These are phyloP conservation scores for Emergomyces orientalis DNA, from an alignment of 2,329 filamentous ascomycete genomes.

Conservation along the genomic window DNA sequence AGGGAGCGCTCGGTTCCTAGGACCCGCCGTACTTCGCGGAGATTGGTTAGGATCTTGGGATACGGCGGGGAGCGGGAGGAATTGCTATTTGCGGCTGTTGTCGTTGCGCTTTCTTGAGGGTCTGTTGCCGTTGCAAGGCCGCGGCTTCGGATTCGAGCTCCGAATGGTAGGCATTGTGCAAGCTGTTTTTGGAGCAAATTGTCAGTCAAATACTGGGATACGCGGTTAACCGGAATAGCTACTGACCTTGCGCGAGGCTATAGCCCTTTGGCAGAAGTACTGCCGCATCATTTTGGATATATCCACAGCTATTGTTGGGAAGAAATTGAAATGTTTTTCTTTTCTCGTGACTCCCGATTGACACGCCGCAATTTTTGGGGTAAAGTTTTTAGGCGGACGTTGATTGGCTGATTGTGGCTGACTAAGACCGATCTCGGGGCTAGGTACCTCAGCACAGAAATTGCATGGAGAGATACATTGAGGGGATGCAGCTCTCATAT, in stretches of 20 bases:
- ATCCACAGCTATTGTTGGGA: background rate
- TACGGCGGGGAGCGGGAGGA: slow-evolving; percentile 62
- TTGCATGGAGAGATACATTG: background rate
- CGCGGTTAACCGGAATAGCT: background rate
- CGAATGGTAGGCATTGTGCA: slow-evolving; percentile 10
- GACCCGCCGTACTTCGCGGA: slow-evolving; percentile 64
- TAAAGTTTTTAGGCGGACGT: slow-evolving; percentile 7
- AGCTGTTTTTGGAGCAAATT: slow-evolving; percentile 1
- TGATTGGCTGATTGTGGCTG: slow-evolving; percentile 9
- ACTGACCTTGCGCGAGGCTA: slow-evolving; percentile 5
- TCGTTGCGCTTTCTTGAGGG: slow-evolving; percentile 1
- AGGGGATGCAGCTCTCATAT: background rate
- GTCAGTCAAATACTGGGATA: background rate
- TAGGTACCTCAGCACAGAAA: background rate
- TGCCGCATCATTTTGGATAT: slow-evolving; percentile 7
- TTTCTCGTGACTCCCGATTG: background rate
- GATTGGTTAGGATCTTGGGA: slow-evolving; percentile 66
- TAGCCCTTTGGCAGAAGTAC: slow-evolving; percentile 4
- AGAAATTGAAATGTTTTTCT: background rate
- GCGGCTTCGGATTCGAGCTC: slow-evolving; percentile 8
- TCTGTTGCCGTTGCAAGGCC: slow-evolving; percentile 15
- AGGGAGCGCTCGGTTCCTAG: slow-evolving; percentile 56
- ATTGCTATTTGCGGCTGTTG: background rate
- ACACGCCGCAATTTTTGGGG: background rate
- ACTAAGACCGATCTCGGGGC: slow-evolving; percentile 1